These are phyloP conservation scores for Synura sp. DNA, from an alignment of 352 stramenopile species.

Conservation along the genomic window DNA sequence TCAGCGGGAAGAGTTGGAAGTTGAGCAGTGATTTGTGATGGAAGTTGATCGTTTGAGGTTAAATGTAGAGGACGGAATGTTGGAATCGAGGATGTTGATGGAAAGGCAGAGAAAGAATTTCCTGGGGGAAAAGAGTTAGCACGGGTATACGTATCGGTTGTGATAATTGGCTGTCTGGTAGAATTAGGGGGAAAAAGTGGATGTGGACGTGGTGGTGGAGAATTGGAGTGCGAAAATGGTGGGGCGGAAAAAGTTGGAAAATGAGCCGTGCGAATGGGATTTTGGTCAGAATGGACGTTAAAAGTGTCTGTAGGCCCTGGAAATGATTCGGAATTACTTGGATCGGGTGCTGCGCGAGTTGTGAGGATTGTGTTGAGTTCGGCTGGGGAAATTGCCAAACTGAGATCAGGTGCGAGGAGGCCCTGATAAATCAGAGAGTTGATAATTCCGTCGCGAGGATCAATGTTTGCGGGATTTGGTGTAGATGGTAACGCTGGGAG, in stretches of 20 bases:
- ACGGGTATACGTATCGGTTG: constrained; percentile 18
- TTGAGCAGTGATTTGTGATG: constrained; percentile 30
- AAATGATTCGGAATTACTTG: constrained; percentile 27
- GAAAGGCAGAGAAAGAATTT: constrained; percentile 28
- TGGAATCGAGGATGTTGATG: constrained; percentile 22
- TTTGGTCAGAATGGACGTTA: constrained; percentile 10
- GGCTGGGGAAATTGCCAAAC: no score
- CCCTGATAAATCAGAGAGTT: no score
- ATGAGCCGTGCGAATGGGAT: constrained; percentile 27
- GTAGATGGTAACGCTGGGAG: no score
- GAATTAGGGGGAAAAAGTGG: constrained; percentile 26
- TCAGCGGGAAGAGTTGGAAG: constrained; percentile 27
- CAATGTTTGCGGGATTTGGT: no score
- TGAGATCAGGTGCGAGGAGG: no score
- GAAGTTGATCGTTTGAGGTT: constrained; percentile 30
- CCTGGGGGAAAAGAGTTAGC: constrained; percentile 25
- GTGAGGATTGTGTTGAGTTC: no score
- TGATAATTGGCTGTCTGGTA: constrained; percentile 27
- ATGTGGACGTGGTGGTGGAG: constrained; percentile 15
- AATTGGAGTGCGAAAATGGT: constrained; percentile 23
- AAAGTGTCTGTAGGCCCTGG: constrained; percentile 24
- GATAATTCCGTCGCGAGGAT: no score
- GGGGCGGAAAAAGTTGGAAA: constrained; percentile 25
- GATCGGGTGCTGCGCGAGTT: not conserved
- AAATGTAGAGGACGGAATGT: constrained; percentile 27